phyloP scores from a whole-genome alignment of 768 basidiomycete genomes.

The Mrakia blollopis region DNA sequence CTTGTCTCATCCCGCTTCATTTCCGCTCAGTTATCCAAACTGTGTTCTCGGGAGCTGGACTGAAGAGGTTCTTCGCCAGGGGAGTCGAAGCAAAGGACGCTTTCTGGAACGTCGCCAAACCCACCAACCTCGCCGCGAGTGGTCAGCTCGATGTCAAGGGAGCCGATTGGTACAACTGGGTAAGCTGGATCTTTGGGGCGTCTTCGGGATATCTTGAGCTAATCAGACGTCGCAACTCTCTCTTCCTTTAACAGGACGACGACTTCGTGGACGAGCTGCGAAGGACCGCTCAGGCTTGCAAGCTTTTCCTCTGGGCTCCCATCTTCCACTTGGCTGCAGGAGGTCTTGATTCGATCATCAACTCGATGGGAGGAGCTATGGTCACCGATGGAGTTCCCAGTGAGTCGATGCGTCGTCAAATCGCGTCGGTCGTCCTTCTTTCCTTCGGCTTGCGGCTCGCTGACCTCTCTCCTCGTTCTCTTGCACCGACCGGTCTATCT shows the following conservation, averaged over 20 bases:
- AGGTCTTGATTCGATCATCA: constrained; percentile 17
- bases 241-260: constrained; percentile 40
- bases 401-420: background rate
- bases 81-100: constrained; percentile 35
- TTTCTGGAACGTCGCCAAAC: constrained; percentile 43
- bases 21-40: constrained; percentile 14
- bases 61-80: constrained; percentile 36
- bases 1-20: background rate
- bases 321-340: constrained; percentile 42
- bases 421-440: background rate
- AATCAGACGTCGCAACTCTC: constrained; percentile 18
- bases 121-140: constrained; percentile 35
- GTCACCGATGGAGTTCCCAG: constrained; percentile 39
- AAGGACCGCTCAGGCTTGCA: constrained; percentile 41
- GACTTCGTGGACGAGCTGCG: constrained; percentile 43
- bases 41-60: constrained; percentile 30
- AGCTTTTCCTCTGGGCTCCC: constrained; percentile 36
- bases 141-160: background rate
- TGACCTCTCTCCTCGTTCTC: background rate
- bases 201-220: constrained; percentile 34
- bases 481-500: too few relatives aligned
- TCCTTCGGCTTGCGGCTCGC: background rate
- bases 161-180: constrained; percentile 2
- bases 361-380: constrained; percentile 35
- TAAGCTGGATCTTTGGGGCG: background rate